phyloP scores from a whole-genome alignment of 305 asterid genomes.

The Euphrasia arctica region DNA sequence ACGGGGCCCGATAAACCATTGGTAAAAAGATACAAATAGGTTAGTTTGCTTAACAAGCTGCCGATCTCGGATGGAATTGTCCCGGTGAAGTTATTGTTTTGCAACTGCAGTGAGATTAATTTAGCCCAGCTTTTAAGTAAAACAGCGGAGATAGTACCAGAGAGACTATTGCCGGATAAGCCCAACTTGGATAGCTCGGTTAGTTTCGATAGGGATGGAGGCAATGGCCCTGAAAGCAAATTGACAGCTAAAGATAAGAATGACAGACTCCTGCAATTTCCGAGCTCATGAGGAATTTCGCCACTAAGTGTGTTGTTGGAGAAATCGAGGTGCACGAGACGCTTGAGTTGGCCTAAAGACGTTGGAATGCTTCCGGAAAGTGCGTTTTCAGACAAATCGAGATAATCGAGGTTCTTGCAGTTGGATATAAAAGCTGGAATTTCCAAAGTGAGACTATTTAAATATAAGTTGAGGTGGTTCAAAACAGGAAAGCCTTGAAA shows the following conservation, averaged over 20 bases:
- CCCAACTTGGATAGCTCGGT: slow-evolving; percentile 45
- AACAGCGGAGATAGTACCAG: slow-evolving; percentile 40
- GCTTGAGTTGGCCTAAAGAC: slow-evolving; percentile 42
- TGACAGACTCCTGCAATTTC: slow-evolving; percentile 47
- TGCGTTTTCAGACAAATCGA: slow-evolving; percentile 39
- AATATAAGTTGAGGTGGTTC: slow-evolving; percentile 31
- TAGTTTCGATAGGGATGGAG: slow-evolving; percentile 54
- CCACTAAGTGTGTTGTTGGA: slow-evolving; percentile 27
- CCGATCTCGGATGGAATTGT: slow-evolving; percentile 53
- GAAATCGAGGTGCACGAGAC: slow-evolving; percentile 37
- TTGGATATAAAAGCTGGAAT: slow-evolving; percentile 38
- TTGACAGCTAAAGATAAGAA: slow-evolving; percentile 51
- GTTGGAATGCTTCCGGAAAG: slow-evolving; percentile 39
- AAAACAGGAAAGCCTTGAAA: slow-evolving; percentile 35
- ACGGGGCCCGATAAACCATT: slow-evolving; percentile 59
- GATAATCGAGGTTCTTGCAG: slow-evolving; percentile 41
- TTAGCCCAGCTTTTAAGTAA: slow-evolving; percentile 51
- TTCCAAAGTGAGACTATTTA: slow-evolving; percentile 30
- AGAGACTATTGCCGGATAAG: slow-evolving; percentile 44
- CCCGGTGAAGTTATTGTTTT: slow-evolving; percentile 44
- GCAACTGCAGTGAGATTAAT: slow-evolving; percentile 45
- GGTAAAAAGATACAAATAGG: too few relatives aligned
- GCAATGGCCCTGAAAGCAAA: slow-evolving; percentile 57
- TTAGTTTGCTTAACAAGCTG: slow-evolving; percentile 16
- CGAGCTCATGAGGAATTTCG: slow-evolving; percentile 48